Evolutionary conservation across 176 grass and related monocot genomes (phyloP).

Genomic region (Chrysopogon serrulatus): DNA sequence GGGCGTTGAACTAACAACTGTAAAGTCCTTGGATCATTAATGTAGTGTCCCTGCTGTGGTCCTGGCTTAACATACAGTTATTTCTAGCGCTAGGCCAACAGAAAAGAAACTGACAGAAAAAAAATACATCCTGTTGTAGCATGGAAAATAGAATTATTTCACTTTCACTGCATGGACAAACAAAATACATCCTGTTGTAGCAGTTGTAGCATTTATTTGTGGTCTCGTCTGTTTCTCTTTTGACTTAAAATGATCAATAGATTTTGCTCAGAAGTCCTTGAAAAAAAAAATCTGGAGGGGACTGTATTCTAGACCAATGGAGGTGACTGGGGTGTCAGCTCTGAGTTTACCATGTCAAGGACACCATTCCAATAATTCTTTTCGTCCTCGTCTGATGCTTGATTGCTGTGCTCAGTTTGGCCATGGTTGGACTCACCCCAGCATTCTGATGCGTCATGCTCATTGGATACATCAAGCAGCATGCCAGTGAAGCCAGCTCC

Average conservation of each 20-base stretch:
- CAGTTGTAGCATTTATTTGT: slow-evolving; percentile 17
- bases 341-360: slow-evolving; percentile 70
- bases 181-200: slow-evolving; percentile 28
- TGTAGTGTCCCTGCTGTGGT: slow-evolving; percentile 42
- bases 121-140: slow-evolving; percentile 30
- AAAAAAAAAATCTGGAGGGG: slow-evolving; percentile 14
- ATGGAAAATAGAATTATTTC: too few species aligned
- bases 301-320: slow-evolving; percentile 45
- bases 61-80: slow-evolving; percentile 23
- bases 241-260: slow-evolving; percentile 15
- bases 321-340: slow-evolving; percentile 42
- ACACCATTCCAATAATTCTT: slow-evolving; percentile 93
- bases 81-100: slow-evolving; percentile 5
- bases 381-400: slow-evolving; percentile 57
- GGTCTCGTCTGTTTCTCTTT: slow-evolving; percentile 20
- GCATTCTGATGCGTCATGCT: slow-evolving; percentile 49
- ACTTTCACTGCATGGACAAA: slow-evolving; percentile 25
- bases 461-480: slow-evolving; percentile 55
- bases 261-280: slow-evolving; percentile 14
- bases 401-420: slow-evolving; percentile 31
- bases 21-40: slow-evolving; percentile 68
- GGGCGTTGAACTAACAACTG: slow-evolving; percentile 65
- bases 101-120: slow-evolving; percentile 2
- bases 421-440: slow-evolving; percentile 66
- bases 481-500: slow-evolving; percentile 57